Percentiles rank a stretch among this genome's conserved stretches.
Evolutionary conservation across 2,329 filamentous ascomycete species (phyloP).

Genomic region (Trichoderma afroharzianum): DNA sequence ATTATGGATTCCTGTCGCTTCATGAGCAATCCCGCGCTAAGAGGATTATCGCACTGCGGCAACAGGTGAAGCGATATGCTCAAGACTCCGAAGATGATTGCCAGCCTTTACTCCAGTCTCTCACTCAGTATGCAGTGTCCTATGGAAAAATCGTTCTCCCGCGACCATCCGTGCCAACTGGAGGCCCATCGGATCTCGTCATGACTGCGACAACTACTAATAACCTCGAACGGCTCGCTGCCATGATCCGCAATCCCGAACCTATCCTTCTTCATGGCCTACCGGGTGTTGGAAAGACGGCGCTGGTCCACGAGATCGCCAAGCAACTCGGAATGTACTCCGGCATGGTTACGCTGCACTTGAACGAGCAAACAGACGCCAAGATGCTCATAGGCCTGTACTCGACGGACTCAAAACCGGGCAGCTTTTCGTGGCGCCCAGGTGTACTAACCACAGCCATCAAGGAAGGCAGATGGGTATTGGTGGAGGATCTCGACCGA

Average conservation of each 20-base stretch:
- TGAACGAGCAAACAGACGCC: slow-evolving; percentile 97
- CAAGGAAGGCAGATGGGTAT: slow-evolving; percentile 88
- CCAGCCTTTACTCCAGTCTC: slow-evolving; percentile 32
- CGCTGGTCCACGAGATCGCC: slow-evolving; percentile 77
- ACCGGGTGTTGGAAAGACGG: slow-evolving; percentile 87
- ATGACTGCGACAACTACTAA: slow-evolving; percentile 66
- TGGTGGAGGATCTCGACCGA: slow-evolving; percentile 94
- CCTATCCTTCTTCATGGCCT: slow-evolving; percentile 80
- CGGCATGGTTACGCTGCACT: slow-evolving; percentile 85
- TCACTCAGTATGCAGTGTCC: slow-evolving; percentile 60
- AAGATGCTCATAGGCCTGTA: slow-evolving; percentile 96
- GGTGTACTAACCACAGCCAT: slow-evolving; percentile 94
- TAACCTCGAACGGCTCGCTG: slow-evolving; percentile 70
- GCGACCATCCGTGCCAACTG: slow-evolving; percentile 49
- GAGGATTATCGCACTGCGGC: slow-evolving; percentile 41
- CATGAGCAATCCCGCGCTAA: slow-evolving; percentile 54
- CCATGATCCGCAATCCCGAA: slow-evolving; percentile 60
- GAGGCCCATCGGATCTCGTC: slow-evolving; percentile 52
- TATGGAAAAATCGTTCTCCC: slow-evolving; percentile 68
- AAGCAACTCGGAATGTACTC: slow-evolving; percentile 73
- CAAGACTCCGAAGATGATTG: slow-evolving; percentile 13
- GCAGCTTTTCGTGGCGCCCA: slow-evolving; percentile 87
- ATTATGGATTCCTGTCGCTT: slow-evolving; percentile 70
- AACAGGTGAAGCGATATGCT: slow-evolving; percentile 31
- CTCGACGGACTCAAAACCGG: slow-evolving; percentile 80